Evolutionary conservation across 805 yeast species (phyloP).

Genomic region (Suhomyces sp.): DNA sequence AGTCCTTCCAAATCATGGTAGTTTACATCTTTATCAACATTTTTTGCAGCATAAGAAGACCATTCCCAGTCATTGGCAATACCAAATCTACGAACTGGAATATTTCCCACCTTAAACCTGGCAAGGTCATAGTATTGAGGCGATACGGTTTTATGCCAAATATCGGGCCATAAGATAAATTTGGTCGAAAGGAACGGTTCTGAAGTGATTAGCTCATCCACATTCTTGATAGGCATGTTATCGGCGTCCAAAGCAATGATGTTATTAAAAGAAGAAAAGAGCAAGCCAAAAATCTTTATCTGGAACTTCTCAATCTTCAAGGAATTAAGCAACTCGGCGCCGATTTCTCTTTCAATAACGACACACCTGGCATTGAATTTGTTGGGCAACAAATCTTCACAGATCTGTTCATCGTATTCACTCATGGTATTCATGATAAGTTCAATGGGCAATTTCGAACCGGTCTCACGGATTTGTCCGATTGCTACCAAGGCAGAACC

Average conservation of each 20-base stretch:
- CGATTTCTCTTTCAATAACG: conserved; percentile 25
- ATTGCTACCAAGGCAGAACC: conserved; percentile 29
- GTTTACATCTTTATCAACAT: conserved; percentile 16
- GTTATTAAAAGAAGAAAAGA: conserved; percentile 33
- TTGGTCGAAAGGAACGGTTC: conserved; percentile 24
- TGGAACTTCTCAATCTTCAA: conserved; percentile 23
- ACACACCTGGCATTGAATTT: conserved; percentile 26
- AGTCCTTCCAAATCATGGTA: conserved; percentile 35
- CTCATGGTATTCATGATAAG: conserved; percentile 24
- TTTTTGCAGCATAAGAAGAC: conserved; percentile 17
- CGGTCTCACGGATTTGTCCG: conserved; percentile 29
- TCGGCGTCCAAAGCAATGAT: conserved; percentile 34
- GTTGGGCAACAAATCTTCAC: conserved; percentile 23
- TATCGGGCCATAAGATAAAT: conserved; percentile 37
- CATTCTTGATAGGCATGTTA: conserved; percentile 30
- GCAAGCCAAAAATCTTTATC: conserved; percentile 29
- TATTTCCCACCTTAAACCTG: conserved; percentile 27
- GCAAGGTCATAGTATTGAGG: conserved; percentile 33
- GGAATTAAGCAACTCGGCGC: conserved; percentile 16
- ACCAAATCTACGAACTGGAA: conserved; percentile 26
- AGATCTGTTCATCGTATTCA: conserved; percentile 25
- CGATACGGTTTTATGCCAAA: conserved; percentile 33
- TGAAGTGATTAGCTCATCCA: conserved; percentile 23
- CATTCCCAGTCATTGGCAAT: conserved; percentile 23
- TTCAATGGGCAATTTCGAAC: conserved; percentile 35